phyloP scores from a whole-genome alignment of 208 protist species.

The Balamuthia mandrillaris region DNA sequence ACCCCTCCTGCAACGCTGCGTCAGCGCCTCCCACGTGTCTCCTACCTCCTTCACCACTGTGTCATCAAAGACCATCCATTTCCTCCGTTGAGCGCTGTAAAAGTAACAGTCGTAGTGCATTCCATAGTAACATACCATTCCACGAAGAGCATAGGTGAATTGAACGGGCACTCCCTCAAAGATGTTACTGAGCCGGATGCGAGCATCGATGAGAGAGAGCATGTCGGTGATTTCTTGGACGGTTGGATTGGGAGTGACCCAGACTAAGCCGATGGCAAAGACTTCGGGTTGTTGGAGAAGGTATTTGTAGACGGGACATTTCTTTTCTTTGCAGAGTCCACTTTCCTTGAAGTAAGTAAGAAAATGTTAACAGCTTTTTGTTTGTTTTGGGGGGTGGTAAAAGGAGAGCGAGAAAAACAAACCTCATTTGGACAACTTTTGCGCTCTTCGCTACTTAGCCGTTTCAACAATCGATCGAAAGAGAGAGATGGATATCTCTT shows the following conservation, averaged over 20 bases:
- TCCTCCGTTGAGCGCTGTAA: not conserved
- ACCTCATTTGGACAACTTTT: conserved; percentile 9
- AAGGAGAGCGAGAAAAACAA: not conserved
- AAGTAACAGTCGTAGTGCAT: conserved; percentile 20
- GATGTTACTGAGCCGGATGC: not conserved
- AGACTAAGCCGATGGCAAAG: not conserved
- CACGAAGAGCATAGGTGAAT: not conserved
- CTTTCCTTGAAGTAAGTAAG: too few species aligned
- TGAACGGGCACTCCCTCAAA: not conserved
- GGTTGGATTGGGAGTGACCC: conserved; percentile 1
- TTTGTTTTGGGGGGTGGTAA: not conserved
- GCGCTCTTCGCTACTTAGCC: not conserved
- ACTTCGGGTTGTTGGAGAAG: not conserved
- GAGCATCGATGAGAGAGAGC: not conserved
- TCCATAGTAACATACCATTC: conserved; percentile 6
- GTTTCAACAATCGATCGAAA: not conserved
- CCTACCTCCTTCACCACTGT: not conserved
- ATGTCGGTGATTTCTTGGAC: not conserved
- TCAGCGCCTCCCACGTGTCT: not conserved
- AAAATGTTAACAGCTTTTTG: too few species aligned
- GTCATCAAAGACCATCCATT: not conserved
- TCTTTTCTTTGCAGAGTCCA: not conserved
- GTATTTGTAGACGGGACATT: not conserved
- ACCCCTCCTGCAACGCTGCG: not conserved
- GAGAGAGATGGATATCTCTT: not conserved